Evolutionary conservation across 805 yeast species (phyloP).

Genomic region (Pichia ethanolica): DNA sequence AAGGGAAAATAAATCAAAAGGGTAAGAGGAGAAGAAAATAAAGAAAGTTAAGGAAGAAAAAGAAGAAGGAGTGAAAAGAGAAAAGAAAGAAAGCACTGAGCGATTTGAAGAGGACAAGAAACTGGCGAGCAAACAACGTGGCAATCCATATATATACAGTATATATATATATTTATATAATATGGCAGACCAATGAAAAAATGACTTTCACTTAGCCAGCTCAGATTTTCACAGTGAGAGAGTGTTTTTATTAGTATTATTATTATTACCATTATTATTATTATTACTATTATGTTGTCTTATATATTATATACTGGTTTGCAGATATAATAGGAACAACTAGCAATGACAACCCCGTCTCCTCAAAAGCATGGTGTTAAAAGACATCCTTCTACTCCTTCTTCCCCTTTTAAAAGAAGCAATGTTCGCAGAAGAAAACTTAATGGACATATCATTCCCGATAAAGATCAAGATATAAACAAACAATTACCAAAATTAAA

Average conservation of each 20-base stretch:
- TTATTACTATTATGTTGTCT: too few relatives aligned
- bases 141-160: too few relatives aligned
- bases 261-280: too few relatives aligned
- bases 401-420: slow-evolving; percentile 22
- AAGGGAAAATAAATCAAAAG: background rate
- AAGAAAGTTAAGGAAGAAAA: background rate
- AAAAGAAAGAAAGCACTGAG: background rate
- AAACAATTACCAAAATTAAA: background rate
- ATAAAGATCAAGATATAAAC: too few relatives aligned
- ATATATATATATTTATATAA: too few relatives aligned
- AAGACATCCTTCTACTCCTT: slow-evolving; percentile 28
- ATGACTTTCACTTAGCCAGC: too few relatives aligned
- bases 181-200: too few relatives aligned
- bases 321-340: background rate
- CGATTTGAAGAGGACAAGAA: background rate
- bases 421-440: background rate
- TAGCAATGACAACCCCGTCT: background rate
- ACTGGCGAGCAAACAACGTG: background rate
- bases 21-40: background rate
- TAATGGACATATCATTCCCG: too few relatives aligned
- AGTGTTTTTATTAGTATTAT: too few relatives aligned
- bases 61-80: too few relatives aligned
- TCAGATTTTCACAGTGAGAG: too few relatives aligned
- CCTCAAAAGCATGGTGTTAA: slow-evolving; percentile 12
- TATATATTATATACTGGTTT: too few relatives aligned